Evolutionary conservation across 2,329 filamentous ascomycete genomes (phyloP).

Genomic region (Arthroderma sp.): DNA sequence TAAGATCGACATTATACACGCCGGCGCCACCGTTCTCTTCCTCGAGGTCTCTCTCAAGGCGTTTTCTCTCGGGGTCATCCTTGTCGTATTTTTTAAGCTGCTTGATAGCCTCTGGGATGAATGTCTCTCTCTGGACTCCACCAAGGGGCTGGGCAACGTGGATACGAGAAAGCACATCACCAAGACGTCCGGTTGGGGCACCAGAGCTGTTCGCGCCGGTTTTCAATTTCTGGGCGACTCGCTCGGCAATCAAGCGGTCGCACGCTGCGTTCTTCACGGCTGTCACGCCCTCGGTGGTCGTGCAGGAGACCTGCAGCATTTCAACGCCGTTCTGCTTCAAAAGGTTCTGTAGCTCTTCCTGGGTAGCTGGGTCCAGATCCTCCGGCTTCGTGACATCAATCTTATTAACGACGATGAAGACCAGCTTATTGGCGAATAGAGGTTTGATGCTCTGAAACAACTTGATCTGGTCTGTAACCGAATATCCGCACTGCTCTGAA

Average conservation of each 20-base stretch:
- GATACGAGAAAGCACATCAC: conserved; percentile 83
- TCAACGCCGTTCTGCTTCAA: conserved; percentile 83
- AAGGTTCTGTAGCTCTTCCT: conserved; percentile 64
- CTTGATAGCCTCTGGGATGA: conserved; percentile 76
- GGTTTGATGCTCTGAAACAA: conserved; percentile 96
- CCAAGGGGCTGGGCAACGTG: conserved; percentile 92
- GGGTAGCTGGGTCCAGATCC: conserved; percentile 66
- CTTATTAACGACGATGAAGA: conserved; percentile 97
- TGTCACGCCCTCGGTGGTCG: conserved; percentile 86
- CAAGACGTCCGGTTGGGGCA: conserved; percentile 64
- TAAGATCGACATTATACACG: conserved; percentile 89
- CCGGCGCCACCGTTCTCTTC: conserved; percentile 87
- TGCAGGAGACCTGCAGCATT: conserved; percentile 84
- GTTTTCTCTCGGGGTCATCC: conserved; percentile 67
- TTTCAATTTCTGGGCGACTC: conserved; percentile 92
- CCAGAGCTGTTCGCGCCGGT: conserved; percentile 68
- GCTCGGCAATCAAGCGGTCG: conserved; percentile 80
- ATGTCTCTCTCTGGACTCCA: conserved; percentile 63
- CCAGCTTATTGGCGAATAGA: conserved; percentile 91
- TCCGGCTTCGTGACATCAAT: conserved; percentile 83
- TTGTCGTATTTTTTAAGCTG: conserved; percentile 79
- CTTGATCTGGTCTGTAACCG: conserved; percentile 80
- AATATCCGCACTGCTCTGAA: conserved; percentile 92
- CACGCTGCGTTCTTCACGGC: conserved; percentile 90
- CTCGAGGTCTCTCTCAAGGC: conserved; percentile 74